Evolutionary conservation across 1,284 basidiomycete genomes (phyloP).

Genomic region (Naganishia albida): DNA sequence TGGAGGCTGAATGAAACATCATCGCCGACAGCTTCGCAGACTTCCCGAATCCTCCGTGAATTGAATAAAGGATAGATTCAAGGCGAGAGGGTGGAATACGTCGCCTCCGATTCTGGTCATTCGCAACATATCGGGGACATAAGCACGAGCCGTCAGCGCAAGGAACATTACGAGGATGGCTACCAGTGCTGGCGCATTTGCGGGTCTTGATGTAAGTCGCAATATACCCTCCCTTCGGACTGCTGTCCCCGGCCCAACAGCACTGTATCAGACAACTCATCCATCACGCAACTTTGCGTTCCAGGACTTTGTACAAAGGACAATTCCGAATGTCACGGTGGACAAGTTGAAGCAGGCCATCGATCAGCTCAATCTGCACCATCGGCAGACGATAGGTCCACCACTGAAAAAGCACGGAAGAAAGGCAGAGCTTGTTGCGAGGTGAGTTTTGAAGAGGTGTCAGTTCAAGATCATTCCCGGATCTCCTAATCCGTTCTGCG

Average conservation of each 20-base stretch:
- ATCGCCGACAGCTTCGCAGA: too few species aligned
- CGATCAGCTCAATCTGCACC: slow-evolving; percentile 15
- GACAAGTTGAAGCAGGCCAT: slow-evolving; percentile 22
- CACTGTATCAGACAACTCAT: background rate
- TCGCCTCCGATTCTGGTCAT: too few species aligned
- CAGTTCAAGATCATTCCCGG: background rate
- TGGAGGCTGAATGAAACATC: too few species aligned
- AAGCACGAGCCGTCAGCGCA: background rate
- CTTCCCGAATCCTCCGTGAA: too few species aligned
- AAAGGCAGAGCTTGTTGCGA: slow-evolving; percentile 45
- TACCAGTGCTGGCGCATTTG: slow-evolving; percentile 8
- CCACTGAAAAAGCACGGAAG: slow-evolving; percentile 39
- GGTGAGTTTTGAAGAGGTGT: slow-evolving; percentile 36
- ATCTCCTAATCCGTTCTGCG: slow-evolving; percentile 1
- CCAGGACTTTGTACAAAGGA: slow-evolving; percentile 10
- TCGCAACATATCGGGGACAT: too few species aligned
- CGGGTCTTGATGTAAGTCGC: slow-evolving; percentile 25
- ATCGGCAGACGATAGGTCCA: slow-evolving; percentile 2
- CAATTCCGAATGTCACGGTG: slow-evolving; percentile 15
- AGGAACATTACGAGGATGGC: background rate
- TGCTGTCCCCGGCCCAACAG: background rate
- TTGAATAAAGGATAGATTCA: too few species aligned
- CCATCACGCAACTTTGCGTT: background rate
- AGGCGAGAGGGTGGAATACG: too few species aligned
- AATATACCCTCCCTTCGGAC: background rate